These are phyloP conservation scores for Aspergillus ustus DNA, from an alignment of 2,329 filamentous ascomycete genomes.

Conservation along the genomic window DNA sequence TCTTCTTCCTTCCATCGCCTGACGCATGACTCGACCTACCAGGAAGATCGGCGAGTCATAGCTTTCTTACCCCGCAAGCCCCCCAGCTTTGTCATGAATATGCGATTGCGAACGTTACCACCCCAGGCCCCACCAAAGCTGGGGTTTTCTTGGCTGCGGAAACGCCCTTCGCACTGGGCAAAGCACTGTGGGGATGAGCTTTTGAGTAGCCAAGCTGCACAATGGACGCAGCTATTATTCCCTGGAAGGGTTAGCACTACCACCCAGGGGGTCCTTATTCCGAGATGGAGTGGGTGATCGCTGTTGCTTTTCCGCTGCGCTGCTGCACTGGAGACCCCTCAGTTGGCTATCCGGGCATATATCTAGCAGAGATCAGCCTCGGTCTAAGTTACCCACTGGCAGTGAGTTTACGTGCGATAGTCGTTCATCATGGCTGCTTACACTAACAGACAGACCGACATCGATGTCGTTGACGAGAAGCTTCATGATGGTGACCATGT, in stretches of 20 bases:
- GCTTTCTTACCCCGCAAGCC: not conserved
- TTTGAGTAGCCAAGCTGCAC: not conserved
- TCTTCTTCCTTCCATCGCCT: too few relatives aligned
- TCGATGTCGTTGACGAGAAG: conserved; percentile 16
- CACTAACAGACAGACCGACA: not conserved
- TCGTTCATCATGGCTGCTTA: not conserved
- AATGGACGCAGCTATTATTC: not conserved
- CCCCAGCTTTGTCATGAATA: not conserved
- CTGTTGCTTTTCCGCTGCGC: not conserved
- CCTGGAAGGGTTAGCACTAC: not conserved
- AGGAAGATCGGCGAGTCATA: not conserved
- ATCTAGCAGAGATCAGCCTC: not conserved
- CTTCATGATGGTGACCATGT: conserved; percentile 13
- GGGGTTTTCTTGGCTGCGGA: not conserved
- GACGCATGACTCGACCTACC: not conserved
- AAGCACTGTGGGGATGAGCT: not conserved
- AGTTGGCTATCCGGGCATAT: not conserved
- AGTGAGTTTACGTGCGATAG: not conserved
- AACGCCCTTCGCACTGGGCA: not conserved
- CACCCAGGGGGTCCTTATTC: not conserved
- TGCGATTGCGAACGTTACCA: not conserved
- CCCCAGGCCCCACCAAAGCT: not conserved
- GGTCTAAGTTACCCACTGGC: not conserved
- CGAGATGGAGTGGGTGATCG: not conserved
- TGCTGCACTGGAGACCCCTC: not conserved